Evolutionary conservation across 1,284 basidiomycete species (phyloP), one percentile per base, ranked within the genome.

Genomic region (Albatrellus sp.): DNA sequence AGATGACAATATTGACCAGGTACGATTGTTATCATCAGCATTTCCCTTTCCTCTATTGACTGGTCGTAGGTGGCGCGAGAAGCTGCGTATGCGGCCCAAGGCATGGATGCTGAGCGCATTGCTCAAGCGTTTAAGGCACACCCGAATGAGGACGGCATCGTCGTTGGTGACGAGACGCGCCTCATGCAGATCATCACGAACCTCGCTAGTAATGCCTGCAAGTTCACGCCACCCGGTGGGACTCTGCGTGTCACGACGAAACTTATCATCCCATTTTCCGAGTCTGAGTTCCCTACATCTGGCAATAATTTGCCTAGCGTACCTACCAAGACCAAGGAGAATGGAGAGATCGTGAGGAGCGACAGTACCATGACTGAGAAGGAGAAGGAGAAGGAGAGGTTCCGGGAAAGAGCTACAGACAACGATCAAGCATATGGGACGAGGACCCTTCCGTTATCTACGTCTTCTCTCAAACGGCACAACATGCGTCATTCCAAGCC

Each of bases 131-230:
- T 75, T 31, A 54, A 48, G 17, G 63, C 67, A n/a, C 54, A 68
- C 40, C 68, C 67, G 2, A 66, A 72, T 24, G 72, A 72, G 13
- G 73, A 79, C 40, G 82, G 80, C 0, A 62, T 81, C 16, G 80
- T 90, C 11, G 71, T 80, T 8, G 86, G 86, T 19, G 85, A 90
- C 56, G 83, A 86, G 54, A 84, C 85, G 53, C 75, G 90, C 12
- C 57, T 91, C 45, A 70, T 85, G 50, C 89, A 91, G 60, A 77
- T 90, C 48, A 69, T 86, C 51, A 86, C 79, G 33, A 87, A 87
- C 56, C 69, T 87, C 19, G 76, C 82, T 11, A 81, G 79, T 52
- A 84, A 84, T 49, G 81, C 80, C 12, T 82, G 79, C 61, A 85
- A 83, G 61, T 92, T 92, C 57, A 91, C 89, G 0, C 75, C 78